Evolutionary conservation across 1,284 basidiomycete genomes (phyloP).

Genomic region (Takashimella koratensis): DNA sequence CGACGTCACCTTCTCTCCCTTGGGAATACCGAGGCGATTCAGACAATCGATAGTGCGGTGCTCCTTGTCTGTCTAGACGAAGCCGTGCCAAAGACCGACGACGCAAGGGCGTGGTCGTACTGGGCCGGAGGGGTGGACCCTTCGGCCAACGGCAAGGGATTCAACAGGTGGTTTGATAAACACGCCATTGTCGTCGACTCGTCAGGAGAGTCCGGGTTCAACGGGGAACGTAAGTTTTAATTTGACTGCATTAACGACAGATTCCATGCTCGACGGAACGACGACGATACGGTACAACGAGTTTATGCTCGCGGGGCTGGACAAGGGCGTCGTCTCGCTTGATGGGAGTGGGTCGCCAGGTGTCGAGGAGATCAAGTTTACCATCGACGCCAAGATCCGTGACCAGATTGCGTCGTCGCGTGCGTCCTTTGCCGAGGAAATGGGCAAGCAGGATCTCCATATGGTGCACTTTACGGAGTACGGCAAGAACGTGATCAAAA

Average conservation of each 20-base stretch:
- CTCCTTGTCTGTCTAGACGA: slow-evolving; percentile 82
- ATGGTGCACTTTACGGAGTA: slow-evolving; percentile 87
- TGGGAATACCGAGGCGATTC: slow-evolving; percentile 63
- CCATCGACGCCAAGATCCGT: slow-evolving; percentile 57
- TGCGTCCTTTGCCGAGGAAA: slow-evolving; percentile 69
- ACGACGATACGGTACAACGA: slow-evolving; percentile 94
- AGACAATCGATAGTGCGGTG: slow-evolving; percentile 85
- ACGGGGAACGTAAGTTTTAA: slow-evolving; percentile 50
- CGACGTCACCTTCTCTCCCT: slow-evolving; percentile 64
- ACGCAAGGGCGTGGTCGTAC: slow-evolving; percentile 75
- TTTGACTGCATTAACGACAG: slow-evolving; percentile 12
- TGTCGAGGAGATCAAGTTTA: slow-evolving; percentile 63
- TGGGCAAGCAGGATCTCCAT: slow-evolving; percentile 75
- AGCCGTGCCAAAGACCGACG: slow-evolving; percentile 44
- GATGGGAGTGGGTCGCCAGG: slow-evolving; percentile 46
- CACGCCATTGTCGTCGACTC: slow-evolving; percentile 91
- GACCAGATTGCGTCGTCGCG: slow-evolving; percentile 55
- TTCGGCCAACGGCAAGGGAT: slow-evolving; percentile 53
- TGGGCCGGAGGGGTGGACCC: slow-evolving; percentile 74
- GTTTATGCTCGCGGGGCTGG: slow-evolving; percentile 77
- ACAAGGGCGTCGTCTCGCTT: slow-evolving; percentile 70
- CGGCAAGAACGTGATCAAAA: slow-evolving; percentile 86
- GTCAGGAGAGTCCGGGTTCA: slow-evolving; percentile 89
- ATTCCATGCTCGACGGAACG: slow-evolving; percentile 70
- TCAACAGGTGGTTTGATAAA: slow-evolving; percentile 96